phyloP scores from a whole-genome alignment of 2,329 filamentous ascomycete genomes.

The Setomelanomma holmii region DNA sequence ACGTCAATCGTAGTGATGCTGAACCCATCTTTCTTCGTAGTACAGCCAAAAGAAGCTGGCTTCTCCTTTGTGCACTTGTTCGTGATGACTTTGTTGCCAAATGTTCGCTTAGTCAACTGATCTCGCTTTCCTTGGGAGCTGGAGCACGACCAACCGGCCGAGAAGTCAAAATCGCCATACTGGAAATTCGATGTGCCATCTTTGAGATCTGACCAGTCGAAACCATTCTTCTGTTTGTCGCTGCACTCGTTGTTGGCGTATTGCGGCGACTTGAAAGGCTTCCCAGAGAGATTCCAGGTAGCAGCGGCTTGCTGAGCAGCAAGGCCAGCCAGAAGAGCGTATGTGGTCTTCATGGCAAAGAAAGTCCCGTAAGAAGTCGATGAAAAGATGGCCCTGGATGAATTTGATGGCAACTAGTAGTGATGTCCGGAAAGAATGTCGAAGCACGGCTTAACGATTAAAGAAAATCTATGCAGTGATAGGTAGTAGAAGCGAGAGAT shows the following conservation, averaged over 20 bases:
- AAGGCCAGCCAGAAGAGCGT: constrained; percentile 56
- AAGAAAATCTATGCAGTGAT: constrained; percentile 18
- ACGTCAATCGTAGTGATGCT: constrained; percentile 79
- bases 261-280: constrained; percentile 69
- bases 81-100: constrained; percentile 52
- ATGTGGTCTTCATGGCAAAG: constrained; percentile 54
- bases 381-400: too few relatives aligned
- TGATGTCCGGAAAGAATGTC: constrained; percentile 14
- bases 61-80: constrained; percentile 58
- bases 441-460: constrained; percentile 33
- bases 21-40: constrained; percentile 61
- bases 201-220: constrained; percentile 71
- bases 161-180: constrained; percentile 73
- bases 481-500: constrained; percentile 28
- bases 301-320: constrained; percentile 55
- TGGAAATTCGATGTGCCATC: constrained; percentile 57
- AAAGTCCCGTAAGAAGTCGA: too few relatives aligned
- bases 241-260: constrained; percentile 82
- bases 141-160: constrained; percentile 72
- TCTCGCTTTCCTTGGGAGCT: constrained; percentile 68
- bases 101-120: constrained; percentile 54
- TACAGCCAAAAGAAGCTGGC: constrained; percentile 72
- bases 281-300: constrained; percentile 59
- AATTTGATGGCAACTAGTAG: too few relatives aligned
- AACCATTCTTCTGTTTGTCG: constrained; percentile 71